Percentiles rank a stretch among this genome's conserved stretches.
Conservation (phyloP, 345 rosid genomes). For the Corchorus olitorius region DNA sequence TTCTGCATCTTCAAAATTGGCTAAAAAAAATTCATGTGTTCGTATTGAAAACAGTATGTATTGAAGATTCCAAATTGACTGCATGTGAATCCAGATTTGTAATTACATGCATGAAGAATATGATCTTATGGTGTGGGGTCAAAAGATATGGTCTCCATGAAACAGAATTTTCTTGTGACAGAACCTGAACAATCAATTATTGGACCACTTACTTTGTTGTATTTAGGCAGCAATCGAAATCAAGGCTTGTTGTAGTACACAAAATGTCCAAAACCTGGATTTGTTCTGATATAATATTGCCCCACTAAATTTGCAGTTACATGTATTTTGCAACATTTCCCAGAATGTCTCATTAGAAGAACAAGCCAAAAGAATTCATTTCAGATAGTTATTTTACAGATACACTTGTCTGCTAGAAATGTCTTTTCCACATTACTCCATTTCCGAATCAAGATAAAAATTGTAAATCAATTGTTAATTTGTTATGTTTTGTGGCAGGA, state of each 20-base stretch:
- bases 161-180: background rate
- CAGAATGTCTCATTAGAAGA: background rate
- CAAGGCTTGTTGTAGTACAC: background rate
- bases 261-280: background rate
- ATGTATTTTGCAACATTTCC: background rate
- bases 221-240: background rate
- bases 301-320: background rate
- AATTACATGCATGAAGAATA: background rate
- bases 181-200: constrained; percentile 1
- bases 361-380: background rate
- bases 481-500: constrained; percentile 37
- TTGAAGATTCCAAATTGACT: no score
- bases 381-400: background rate
- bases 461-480: background rate
- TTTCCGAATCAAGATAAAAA: background rate
- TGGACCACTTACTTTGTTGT: constrained; percentile 5
- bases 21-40: no score
- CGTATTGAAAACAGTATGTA: no score
- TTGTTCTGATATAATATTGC: background rate
- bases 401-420: background rate
- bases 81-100: no score
- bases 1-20: background rate
- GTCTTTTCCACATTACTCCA: background rate
- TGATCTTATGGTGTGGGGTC: background rate
- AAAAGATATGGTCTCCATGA: background rate